Conservation (phyloP, 192 early-diverging fungal genomes). For the Podila clonocystis region DNA sequence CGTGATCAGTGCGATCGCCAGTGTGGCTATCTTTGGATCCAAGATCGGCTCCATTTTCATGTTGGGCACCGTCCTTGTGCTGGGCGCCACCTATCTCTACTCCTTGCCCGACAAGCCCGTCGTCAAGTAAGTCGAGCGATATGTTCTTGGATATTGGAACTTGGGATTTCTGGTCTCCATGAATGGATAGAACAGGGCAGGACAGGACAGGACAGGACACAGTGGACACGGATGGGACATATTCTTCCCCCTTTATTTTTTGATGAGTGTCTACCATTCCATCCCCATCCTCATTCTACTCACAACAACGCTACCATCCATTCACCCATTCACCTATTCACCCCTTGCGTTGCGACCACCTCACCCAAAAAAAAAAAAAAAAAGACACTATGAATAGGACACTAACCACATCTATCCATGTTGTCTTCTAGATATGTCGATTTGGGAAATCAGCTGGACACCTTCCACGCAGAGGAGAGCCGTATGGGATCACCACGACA, state of each 20-base stretch:
- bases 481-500: conserved; percentile 41
- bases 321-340: too few relatives aligned
- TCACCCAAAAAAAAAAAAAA: too few relatives aligned
- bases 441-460: conserved; percentile 45
- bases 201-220: neutral
- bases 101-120: conserved; percentile 59
- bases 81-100: conserved; percentile 84
- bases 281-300: neutral
- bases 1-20: conserved; percentile 87
- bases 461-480: conserved; percentile 50
- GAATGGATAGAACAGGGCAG: neutral
- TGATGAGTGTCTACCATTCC: neutral
- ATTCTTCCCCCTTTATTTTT: neutral
- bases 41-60: conserved; percentile 76
- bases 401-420: too few relatives aligned
- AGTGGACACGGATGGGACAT: too few relatives aligned
- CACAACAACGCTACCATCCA: neutral
- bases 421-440: conserved; percentile 32
- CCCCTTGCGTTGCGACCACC: too few relatives aligned
- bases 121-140: conserved; percentile 37
- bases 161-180: neutral
- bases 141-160: neutral
- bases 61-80: conserved; percentile 75
- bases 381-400: too few relatives aligned
- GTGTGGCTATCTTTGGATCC: conserved; percentile 83